phyloP scores from a whole-genome alignment of 257 asterid genomes.

The Solanum tarijense region DNA sequence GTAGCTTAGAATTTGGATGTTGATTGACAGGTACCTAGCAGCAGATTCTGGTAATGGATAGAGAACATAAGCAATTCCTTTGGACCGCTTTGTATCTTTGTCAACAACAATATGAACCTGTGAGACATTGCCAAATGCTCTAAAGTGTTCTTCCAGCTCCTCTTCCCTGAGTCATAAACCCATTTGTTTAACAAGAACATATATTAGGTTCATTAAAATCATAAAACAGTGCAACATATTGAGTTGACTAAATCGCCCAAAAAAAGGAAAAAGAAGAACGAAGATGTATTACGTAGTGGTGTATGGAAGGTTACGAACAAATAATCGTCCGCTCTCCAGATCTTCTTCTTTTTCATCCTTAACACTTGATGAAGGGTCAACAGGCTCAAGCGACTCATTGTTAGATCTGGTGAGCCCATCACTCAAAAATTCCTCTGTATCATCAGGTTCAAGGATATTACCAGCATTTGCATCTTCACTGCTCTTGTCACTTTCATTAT shows the following conservation, averaged over 20 bases:
- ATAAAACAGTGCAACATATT: background rate
- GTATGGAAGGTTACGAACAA: conserved; percentile 82
- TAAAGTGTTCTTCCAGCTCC: conserved; percentile 62
- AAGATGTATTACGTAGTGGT: conserved; percentile 52
- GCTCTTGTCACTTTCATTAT: conserved; percentile 18
- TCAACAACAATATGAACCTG: conserved; percentile 86
- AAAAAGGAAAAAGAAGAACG: background rate
- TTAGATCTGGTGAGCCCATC: conserved; percentile 24
- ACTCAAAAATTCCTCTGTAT: conserved; percentile 23
- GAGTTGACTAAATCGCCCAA: background rate
- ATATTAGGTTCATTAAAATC: background rate
- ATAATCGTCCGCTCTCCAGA: conserved; percentile 61
- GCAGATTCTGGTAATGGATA: conserved; percentile 83
- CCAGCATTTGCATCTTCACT: conserved; percentile 11
- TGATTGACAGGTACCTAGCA: conserved; percentile 43
- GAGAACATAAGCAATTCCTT: conserved; percentile 71
- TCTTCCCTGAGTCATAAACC: conserved; percentile 50
- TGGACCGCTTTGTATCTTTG: conserved; percentile 80
- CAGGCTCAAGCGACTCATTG: conserved; percentile 12
- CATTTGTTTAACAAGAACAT: background rate
- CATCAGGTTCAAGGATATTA: conserved; percentile 22
- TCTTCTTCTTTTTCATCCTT: conserved; percentile 31
- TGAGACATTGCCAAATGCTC: conserved; percentile 54
- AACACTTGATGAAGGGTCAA: conserved; percentile 27
- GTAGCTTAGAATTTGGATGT: background rate